Conservation (phyloP, 202 grass and related monocot species). For the Schoenoplectus triqueter region DNA sequence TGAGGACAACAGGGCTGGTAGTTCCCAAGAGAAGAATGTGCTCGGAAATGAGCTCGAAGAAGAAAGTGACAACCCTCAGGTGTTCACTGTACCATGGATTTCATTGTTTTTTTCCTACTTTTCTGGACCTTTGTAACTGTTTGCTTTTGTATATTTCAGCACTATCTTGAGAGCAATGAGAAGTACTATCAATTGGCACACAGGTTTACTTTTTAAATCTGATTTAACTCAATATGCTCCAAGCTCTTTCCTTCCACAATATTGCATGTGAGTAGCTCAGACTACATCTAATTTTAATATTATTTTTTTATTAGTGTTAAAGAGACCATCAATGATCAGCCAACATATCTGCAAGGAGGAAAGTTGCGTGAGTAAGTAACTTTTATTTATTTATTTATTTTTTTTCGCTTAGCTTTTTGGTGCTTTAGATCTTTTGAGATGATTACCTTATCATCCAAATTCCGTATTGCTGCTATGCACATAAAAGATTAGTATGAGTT, state of each 20-base stretch:
- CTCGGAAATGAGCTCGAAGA: constrained; percentile 81
- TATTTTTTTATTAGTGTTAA: constrained; percentile 87
- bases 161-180: constrained; percentile 99
- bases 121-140: constrained; percentile 25
- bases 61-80: constrained; percentile 96
- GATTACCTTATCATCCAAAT: neutral
- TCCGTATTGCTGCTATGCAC: neutral
- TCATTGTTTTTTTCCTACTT: constrained; percentile 35
- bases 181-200: constrained; percentile 98
- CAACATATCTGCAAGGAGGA: constrained; percentile 81
- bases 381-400: constrained; percentile 11
- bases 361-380: constrained; percentile 93
- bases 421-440: constrained; percentile 14
- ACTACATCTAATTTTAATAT: constrained; percentile 30
- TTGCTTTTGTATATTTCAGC: constrained; percentile 58
- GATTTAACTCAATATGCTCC: neutral
- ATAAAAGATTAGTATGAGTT: neutral
- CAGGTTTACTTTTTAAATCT: constrained; percentile 60
- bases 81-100: constrained; percentile 37
- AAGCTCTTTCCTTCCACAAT: constrained; percentile 1
- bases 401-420: constrained; percentile 3
- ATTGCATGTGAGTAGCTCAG: constrained; percentile 18
- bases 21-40: constrained; percentile 66
- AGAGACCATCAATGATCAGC: constrained; percentile 85
- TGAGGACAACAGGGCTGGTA: constrained; percentile 59